These are phyloP conservation scores for Trichoderma brevicompactum DNA, from an alignment of 2,329 filamentous ascomycete genomes.

Conservation along the genomic window DNA sequence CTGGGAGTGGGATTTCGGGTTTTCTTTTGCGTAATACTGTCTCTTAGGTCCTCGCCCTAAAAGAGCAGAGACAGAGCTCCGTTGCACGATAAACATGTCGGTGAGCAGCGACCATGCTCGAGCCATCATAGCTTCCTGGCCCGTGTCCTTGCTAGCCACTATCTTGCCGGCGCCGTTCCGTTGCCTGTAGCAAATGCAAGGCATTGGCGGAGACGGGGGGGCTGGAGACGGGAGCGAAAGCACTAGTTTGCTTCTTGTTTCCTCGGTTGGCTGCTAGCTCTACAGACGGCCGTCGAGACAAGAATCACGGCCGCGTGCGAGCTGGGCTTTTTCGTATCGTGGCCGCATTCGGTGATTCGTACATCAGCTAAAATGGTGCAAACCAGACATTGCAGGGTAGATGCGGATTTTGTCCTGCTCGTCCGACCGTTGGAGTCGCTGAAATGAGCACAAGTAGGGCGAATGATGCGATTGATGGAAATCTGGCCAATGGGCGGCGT, in stretches of 20 bases:
- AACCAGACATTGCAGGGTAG: constrained; percentile 19
- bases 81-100: constrained; percentile 22
- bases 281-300: neutral
- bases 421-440: constrained; percentile 28
- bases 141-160: constrained; percentile 19
- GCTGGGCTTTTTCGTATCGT: neutral
- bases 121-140: constrained; percentile 1
- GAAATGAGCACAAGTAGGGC: constrained; percentile 36
- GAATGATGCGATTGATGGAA: constrained; percentile 40
- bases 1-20: neutral
- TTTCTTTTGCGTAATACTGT: constrained; percentile 24
- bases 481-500: constrained; percentile 37
- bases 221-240: constrained; percentile 31
- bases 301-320: neutral
- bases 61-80: constrained; percentile 3
- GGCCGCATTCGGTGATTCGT: neutral
- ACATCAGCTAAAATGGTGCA: neutral
- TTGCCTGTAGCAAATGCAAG: constrained; percentile 30
- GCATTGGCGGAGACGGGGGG: constrained; percentile 31
- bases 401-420: neutral
- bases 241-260: constrained; percentile 24
- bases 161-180: constrained; percentile 26
- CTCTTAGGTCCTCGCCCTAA: neutral
- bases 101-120: constrained; percentile 6
- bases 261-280: constrained; percentile 11